Evolutionary conservation across 75 land plant genomes (phyloP).

Genomic region (Chamaecyparis obtusa): DNA sequence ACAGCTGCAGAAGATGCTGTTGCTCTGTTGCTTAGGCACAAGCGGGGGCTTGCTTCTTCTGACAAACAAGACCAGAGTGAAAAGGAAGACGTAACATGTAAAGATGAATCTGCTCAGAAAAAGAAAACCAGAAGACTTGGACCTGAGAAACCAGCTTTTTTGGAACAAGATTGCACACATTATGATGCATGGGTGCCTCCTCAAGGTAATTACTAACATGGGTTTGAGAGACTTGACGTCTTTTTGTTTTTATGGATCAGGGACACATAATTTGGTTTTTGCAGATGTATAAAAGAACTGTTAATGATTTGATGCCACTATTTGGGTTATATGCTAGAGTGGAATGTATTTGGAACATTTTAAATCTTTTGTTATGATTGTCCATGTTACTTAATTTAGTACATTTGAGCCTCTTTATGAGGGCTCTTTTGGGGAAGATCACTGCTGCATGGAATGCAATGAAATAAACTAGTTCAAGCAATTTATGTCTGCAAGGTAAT

Average conservation of each 20-base stretch:
- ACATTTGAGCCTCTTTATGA: background rate
- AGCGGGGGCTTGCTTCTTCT: conserved; percentile 39
- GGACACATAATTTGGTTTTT: background rate
- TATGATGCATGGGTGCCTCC: conserved; percentile 91
- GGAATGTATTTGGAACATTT: background rate
- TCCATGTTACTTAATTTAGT: background rate
- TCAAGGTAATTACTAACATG: conserved; percentile 49
- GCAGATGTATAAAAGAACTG: conserved; percentile 1
- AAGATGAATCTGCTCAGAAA: conserved; percentile 16
- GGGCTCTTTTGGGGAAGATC: background rate
- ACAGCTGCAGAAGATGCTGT: conserved; percentile 69
- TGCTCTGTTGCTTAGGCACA: conserved; percentile 69
- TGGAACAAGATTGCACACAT: conserved; percentile 31
- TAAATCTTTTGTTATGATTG: background rate
- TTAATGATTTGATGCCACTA: background rate
- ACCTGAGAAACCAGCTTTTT: conserved; percentile 73
- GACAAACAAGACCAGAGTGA: conserved; percentile 28
- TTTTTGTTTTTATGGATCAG: background rate
- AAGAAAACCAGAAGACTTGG: conserved; percentile 72
- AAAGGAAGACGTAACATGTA: conserved; percentile 14
- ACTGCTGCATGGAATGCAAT: background rate
- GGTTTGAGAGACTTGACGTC: background rate
- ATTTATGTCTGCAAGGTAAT: conserved; percentile 11
- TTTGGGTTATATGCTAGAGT: background rate
- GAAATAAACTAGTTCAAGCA: conserved; percentile 1